Evolutionary conservation across 176 grass and related monocot genomes (phyloP).

Genomic region (Pharus latifolius): DNA sequence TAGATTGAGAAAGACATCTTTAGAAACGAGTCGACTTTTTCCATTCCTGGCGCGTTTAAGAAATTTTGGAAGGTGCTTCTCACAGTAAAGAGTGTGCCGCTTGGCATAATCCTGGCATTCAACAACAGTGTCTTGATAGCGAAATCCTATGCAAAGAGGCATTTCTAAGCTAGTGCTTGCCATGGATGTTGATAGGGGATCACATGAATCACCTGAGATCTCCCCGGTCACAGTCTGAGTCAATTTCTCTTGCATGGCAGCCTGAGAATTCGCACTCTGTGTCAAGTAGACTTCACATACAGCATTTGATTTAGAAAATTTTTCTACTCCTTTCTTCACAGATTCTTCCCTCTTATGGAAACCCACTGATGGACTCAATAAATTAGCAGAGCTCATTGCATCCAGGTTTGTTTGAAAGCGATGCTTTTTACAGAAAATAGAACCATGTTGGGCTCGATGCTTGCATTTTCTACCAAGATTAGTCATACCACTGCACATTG

Average conservation of each 20-base stretch:
- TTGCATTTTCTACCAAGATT: conserved; percentile 94
- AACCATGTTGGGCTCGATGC: conserved; percentile 83
- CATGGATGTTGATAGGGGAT: conserved; percentile 23
- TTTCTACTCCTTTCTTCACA: conserved; percentile 25
- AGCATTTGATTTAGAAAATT: conserved; percentile 20
- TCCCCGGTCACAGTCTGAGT: conserved; percentile 6
- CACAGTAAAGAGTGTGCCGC: conserved; percentile 79
- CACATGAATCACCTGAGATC: conserved; percentile 33
- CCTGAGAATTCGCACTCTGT: conserved; percentile 22
- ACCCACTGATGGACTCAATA: conserved; percentile 31
- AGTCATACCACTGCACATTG: conserved; percentile 64
- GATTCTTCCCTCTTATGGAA: conserved; percentile 15
- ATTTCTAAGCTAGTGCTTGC: conserved; percentile 23
- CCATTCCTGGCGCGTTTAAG: conserved; percentile 97
- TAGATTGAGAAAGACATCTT: conserved; percentile 80
- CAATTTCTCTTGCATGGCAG: conserved; percentile 21
- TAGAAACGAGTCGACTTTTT: conserved; percentile 87
- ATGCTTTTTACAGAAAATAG: conserved; percentile 91
- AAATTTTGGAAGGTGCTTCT: conserved; percentile 90
- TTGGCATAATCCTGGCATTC: conserved; percentile 83
- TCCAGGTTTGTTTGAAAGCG: conserved; percentile 36
- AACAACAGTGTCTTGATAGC: conserved; percentile 23
- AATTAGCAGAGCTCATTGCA: conserved; percentile 22
- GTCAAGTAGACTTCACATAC: not conserved
- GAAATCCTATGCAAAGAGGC: conserved; percentile 54